Evolutionary conservation across 2,329 filamentous ascomycete species (phyloP), one percentile per base, ranked within the genome.

Genomic region (Scedosporium boydii): DNA sequence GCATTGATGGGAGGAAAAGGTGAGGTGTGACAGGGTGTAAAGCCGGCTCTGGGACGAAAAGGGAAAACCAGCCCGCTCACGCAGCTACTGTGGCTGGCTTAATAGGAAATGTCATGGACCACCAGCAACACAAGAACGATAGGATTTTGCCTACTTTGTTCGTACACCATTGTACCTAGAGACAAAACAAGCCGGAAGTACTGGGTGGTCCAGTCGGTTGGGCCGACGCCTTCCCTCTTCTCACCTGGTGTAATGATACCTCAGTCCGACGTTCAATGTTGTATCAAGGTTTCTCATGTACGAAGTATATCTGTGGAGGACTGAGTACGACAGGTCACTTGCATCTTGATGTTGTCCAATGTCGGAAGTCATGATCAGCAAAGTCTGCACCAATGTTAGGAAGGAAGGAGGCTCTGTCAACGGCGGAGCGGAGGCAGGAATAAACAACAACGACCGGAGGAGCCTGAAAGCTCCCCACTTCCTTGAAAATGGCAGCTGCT

Each of bases 51-150:
- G 42, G 16, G 21, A 21, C 23, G 21, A 42, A 41, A 44, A 27
- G 26, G 6, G 42, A 60, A 34, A 12, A 29, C 21, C 41, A 60
- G 26, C 58, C 48, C 58, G 41, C 16, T 18, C 16, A 27, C 6
- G 21, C 16, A 27, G 21, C 29, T 16, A 23, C 6, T 60, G 58
- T 60, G 44, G 58, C 58, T 60, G 58, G 58, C 58, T 60, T n/a
- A 53, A 60, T 34, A 9, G 23, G 27, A 51, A n/a, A 10, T 26
- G 44, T 51, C 26, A 26, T 41, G 42, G 12, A 7, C 58, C 44
- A 16, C 29, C 9, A 6, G 48, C 48, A 53, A 53, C 48, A 53
- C 48, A 23, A 9, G 44, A 16, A n/a, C 18, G 5, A 3, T n/a
- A 18, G 16, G 21, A 18, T 21, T 21, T 26, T 14, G 44, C 16